Base-by-base conservation (phyloP, 352 stramenopile species). In the Blastocystis sp. region DNA sequence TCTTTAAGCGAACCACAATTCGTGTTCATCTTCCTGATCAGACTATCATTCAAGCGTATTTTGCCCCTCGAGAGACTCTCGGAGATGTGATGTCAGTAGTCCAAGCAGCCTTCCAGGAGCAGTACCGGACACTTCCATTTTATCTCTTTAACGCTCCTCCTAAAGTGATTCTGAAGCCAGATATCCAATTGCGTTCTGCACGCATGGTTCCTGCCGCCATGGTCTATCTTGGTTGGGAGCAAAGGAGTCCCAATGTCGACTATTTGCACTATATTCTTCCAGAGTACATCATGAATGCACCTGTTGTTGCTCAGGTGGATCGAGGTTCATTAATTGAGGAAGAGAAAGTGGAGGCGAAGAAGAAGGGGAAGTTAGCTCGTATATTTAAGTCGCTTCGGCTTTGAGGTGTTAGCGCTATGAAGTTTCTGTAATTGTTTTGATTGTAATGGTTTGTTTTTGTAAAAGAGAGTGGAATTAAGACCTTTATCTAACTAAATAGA, bases 141-240 rank as follows among this genome's bases (percentile, higher is more conserved):
- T 73, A 73, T 46, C 61, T 73, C 24, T 73, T 73, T 39, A 39
- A 46, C 7, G 32, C 61, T 19, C 61, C 61, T 19, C 61, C 61
- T 7, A 37, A 46, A n/a, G 61, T 21, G 61, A n/a, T 37, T 39
- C 61, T 73, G 61, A 9, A 37, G 0, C 24, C 61, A 39, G 32
- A 73, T 12, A 14, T 39, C 9, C 7, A 19, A 29, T 39, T 73
- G 61, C 61, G 61, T 14, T 19, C 21, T 73, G 5, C 24, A 14
- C 19, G 32, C 7, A 73, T 73, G 61, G 61, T 73, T 19, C 61
- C 61, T 0, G 32, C 61, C 14, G 61, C 61, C 0, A 39, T 73
- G 61, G 61, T 73, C 32, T 73, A 73, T 46, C 24, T 73, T 29
- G 61, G 24, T 14, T 73, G 61, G 61, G 61, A 73, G 24, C 32